Evolutionary conservation across 495 filamentous ascomycete genomes (phyloP).

Genomic region (Articulospora tetracladia): DNA sequence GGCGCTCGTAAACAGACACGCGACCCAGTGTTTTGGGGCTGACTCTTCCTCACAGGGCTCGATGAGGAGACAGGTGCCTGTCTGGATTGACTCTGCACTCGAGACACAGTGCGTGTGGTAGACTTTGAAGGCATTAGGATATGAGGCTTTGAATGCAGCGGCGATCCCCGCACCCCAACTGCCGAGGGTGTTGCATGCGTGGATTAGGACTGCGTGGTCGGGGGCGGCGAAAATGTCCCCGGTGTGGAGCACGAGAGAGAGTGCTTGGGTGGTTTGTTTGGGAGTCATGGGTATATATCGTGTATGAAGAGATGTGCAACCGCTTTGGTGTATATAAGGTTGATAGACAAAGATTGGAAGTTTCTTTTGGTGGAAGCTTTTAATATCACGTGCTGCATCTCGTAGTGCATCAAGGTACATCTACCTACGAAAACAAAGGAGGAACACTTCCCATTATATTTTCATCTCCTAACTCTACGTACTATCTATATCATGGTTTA

Average conservation of each 20-base stretch:
- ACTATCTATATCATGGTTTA: no score
- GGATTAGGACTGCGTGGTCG: background rate
- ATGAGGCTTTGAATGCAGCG: background rate
- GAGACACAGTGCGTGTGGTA: constrained; percentile 4
- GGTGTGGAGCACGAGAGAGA: background rate
- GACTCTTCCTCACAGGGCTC: background rate
- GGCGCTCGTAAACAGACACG: constrained; percentile 5
- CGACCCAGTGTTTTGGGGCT: constrained; percentile 6
- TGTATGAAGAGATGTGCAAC: no score
- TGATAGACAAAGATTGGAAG: no score
- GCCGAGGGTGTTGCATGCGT: constrained; percentile 7
- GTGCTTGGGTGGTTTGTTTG: background rate
- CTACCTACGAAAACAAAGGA: no score
- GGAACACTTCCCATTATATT: no score
- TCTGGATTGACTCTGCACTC: background rate
- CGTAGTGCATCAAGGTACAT: no score
- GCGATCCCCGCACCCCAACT: constrained; percentile 7
- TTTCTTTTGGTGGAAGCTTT: no score
- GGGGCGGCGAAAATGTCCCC: background rate
- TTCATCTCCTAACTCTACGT: no score
- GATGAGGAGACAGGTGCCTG: constrained; percentile 7
- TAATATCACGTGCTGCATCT: no score
- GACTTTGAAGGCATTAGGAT: background rate
- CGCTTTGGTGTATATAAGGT: no score
- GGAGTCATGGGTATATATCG: background rate